Evolutionary conservation across 495 filamentous ascomycete genomes (phyloP).

Genomic region (Aspergillus sclerotiicarbonarius): DNA sequence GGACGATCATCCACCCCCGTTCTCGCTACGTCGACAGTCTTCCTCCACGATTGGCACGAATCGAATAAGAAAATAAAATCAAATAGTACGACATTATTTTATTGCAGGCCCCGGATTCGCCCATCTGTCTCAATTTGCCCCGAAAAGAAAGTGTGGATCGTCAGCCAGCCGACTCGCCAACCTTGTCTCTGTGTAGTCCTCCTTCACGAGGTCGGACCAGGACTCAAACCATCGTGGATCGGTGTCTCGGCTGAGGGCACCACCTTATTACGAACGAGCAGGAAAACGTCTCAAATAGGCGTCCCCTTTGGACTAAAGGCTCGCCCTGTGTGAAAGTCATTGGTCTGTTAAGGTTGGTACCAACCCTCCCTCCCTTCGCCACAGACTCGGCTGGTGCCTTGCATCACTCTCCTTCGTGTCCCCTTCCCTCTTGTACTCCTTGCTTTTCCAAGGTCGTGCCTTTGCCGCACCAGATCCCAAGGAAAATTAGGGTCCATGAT

Average conservation of each 20-base stretch:
- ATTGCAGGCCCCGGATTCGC: slow-evolving; percentile 5
- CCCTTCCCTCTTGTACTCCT: slow-evolving; percentile 34
- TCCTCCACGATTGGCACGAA: slow-evolving; percentile 3
- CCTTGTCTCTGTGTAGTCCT: slow-evolving; percentile 12
- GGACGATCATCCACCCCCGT: slow-evolving; percentile 15
- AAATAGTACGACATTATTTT: slow-evolving; percentile 5
- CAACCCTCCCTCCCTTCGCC: slow-evolving; percentile 28
- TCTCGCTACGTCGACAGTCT: slow-evolving; percentile 10
- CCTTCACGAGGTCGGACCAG: slow-evolving; percentile 12
- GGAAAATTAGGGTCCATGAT: slow-evolving; percentile 33
- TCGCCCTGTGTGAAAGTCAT: slow-evolving; percentile 11
- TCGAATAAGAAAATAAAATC: not conserved
- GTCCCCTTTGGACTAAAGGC: slow-evolving; percentile 9
- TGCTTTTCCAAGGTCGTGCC: slow-evolving; percentile 36
- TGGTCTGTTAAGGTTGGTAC: slow-evolving; percentile 33
- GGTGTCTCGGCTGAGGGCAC: slow-evolving; percentile 41
- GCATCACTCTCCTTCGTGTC: slow-evolving; percentile 36
- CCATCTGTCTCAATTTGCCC: slow-evolving; percentile 12
- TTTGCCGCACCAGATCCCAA: slow-evolving; percentile 25
- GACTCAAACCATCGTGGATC: slow-evolving; percentile 25
- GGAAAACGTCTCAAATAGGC: slow-evolving; percentile 14
- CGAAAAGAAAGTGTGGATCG: slow-evolving; percentile 16
- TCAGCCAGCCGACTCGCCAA: slow-evolving; percentile 7
- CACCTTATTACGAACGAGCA: slow-evolving; percentile 19
- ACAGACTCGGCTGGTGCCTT: slow-evolving; percentile 34